phyloP scores from a whole-genome alignment of 2,329 filamentous ascomycete genomes.

The Thelonectria discophora region DNA sequence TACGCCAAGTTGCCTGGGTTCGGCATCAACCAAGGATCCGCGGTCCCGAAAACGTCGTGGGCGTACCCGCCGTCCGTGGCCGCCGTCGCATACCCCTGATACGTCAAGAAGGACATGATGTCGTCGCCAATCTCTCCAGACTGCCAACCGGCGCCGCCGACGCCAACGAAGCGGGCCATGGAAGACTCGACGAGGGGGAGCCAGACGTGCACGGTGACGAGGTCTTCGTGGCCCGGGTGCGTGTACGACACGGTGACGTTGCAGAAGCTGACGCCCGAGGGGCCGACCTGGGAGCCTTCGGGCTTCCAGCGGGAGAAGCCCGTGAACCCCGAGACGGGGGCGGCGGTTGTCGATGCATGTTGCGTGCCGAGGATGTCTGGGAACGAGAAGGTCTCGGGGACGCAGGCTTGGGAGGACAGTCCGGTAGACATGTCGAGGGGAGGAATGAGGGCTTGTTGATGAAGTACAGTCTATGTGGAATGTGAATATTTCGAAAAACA shows the following conservation, averaged over 20 bases:
- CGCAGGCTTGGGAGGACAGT: neutral
- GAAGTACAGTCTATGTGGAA: too few relatives aligned
- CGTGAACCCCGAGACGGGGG: neutral
- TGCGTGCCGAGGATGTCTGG: neutral
- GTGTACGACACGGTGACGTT: conserved; percentile 18
- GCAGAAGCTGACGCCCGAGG: conserved; percentile 12
- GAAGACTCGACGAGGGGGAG: conserved; percentile 13
- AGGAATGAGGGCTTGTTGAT: too few relatives aligned
- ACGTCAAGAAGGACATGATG: conserved; percentile 24
- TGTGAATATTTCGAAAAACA: too few relatives aligned
- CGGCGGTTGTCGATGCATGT: neutral
- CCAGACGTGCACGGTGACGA: conserved; percentile 9
- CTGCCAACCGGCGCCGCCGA: conserved; percentile 27
- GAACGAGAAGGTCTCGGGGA: neutral
- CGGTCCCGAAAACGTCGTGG: neutral
- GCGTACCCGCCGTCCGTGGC: conserved; percentile 23
- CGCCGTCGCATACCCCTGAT: conserved; percentile 28
- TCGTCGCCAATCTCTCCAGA: conserved; percentile 17
- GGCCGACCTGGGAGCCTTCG: neutral
- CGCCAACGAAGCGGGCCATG: conserved; percentile 25
- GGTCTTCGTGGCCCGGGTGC: conserved; percentile 13
- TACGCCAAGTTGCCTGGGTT: neutral
- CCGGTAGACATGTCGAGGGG: neutral
- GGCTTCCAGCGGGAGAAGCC: neutral
- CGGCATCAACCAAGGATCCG: neutral